Evolutionary conservation across 331 rosid species (phyloP).

Genomic region (Pyracantha coccinea): DNA sequence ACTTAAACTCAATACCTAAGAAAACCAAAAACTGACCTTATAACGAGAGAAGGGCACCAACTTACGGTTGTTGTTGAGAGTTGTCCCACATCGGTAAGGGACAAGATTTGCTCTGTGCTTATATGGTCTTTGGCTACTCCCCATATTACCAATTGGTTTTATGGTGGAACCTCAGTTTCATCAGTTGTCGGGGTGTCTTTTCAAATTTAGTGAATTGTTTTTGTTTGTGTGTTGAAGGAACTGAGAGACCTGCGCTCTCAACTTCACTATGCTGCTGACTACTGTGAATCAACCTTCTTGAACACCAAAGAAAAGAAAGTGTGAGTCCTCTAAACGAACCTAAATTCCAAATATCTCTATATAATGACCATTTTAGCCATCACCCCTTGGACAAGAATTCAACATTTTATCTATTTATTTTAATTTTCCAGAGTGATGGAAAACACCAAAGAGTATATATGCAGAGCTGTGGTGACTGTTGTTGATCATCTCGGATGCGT

Average conservation of each 20-base stretch:
- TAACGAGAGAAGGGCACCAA: too few species aligned
- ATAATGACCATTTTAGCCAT: background rate
- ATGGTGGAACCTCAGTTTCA: too few species aligned
- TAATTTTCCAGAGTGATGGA: slow-evolving; percentile 52
- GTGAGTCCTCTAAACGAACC: slow-evolving; percentile 30
- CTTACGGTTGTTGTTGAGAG: too few species aligned
- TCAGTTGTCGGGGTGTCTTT: background rate
- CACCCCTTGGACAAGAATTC: background rate
- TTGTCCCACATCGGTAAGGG: too few species aligned
- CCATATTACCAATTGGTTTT: too few species aligned
- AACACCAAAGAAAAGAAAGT: slow-evolving; percentile 40
- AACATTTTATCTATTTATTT: background rate
- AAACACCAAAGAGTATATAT: slow-evolving; percentile 71
- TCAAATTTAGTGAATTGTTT: background rate
- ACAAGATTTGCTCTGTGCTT: too few species aligned
- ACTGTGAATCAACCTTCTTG: slow-evolving; percentile 62
- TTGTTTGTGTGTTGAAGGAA: slow-evolving; percentile 35
- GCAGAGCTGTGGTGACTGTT: slow-evolving; percentile 65
- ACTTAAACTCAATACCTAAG: too few species aligned
- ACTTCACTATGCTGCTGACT: slow-evolving; percentile 73
- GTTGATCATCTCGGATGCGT: slow-evolving; percentile 90
- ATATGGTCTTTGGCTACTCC: too few species aligned
- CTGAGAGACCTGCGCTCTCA: slow-evolving; percentile 58
- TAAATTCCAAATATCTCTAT: background rate
- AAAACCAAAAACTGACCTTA: background rate